Percentiles rank a stretch among this genome's conserved stretches.
Evolutionary conservation across 2,329 filamentous ascomycete genomes (phyloP).

Genomic region (Fusarium beomiforme): DNA sequence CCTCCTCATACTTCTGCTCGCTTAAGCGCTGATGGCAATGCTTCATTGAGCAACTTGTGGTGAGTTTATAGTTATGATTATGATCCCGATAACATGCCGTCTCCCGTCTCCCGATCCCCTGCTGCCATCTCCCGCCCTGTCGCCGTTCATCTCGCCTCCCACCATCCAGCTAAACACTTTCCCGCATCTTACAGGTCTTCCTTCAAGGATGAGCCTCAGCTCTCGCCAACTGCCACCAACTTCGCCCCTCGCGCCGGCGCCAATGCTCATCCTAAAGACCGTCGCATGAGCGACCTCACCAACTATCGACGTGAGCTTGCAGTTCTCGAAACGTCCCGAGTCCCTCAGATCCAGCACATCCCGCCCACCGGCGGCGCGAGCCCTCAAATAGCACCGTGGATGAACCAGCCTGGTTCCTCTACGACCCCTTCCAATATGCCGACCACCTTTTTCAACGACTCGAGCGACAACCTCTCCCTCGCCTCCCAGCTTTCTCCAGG

Average conservation of each 20-base stretch:
- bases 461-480: constrained; percentile 73
- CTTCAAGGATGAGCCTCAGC: constrained; percentile 54
- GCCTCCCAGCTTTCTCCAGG: constrained; percentile 76
- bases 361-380: constrained; percentile 62
- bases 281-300: constrained; percentile 68
- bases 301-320: constrained; percentile 79
- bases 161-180: constrained; percentile 33
- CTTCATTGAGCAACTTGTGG: constrained; percentile 41
- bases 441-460: constrained; percentile 79
- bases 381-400: constrained; percentile 69
- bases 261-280: constrained; percentile 60
- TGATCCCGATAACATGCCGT: constrained; percentile 17
- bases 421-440: constrained; percentile 52
- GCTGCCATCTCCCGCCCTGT: constrained; percentile 27
- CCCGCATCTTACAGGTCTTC: constrained; percentile 38
- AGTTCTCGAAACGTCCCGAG: constrained; percentile 70
- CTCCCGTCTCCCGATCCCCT: constrained; percentile 27
- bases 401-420: constrained; percentile 55
- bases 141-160: constrained; percentile 30
- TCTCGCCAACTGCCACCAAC: constrained; percentile 61
- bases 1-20: constrained; percentile 26
- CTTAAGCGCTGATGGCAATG: constrained; percentile 40
- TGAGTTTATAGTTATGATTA: constrained; percentile 29
- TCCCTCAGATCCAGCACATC: constrained; percentile 66
- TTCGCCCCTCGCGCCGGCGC: constrained; percentile 54